Percentiles rank a stretch among this genome's conserved stretches.
phyloP scores from a whole-genome alignment of 2,329 filamentous ascomycete species.

The Pseudohalonectria lignicola region DNA sequence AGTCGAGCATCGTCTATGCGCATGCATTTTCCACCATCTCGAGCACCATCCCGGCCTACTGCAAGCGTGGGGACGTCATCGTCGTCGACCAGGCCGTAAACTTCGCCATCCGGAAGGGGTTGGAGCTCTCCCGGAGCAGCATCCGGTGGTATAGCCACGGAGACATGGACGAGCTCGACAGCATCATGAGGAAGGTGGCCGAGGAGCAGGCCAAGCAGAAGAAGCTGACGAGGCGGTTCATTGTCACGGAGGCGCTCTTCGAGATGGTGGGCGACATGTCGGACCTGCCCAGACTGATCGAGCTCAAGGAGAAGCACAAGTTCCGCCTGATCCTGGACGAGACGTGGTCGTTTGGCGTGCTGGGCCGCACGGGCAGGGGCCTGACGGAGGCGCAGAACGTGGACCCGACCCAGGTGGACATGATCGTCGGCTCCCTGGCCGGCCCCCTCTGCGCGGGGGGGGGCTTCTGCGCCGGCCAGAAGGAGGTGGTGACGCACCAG shows the following conservation, averaged over 20 bases:
- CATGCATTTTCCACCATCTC: slow-evolving; percentile 94
- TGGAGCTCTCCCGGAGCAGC: slow-evolving; percentile 84
- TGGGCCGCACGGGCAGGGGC: slow-evolving; percentile 83
- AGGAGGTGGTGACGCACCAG: slow-evolving; percentile 91
- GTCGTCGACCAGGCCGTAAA: slow-evolving; percentile 91
- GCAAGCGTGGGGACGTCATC: slow-evolving; percentile 93
- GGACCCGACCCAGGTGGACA: slow-evolving; percentile 84
- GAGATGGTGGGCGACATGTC: slow-evolving; percentile 81
- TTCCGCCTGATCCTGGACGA: slow-evolving; percentile 97
- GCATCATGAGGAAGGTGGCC: slow-evolving; percentile 71
- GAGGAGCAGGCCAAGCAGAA: slow-evolving; percentile 79
- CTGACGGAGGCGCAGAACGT: slow-evolving; percentile 96
- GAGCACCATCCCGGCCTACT: slow-evolving; percentile 94
- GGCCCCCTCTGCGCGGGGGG: slow-evolving; percentile 86
- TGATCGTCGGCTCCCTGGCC: slow-evolving; percentile 89
- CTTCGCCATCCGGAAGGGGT: slow-evolving; percentile 85
- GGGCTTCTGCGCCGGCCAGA: slow-evolving; percentile 87
- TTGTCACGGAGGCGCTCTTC: slow-evolving; percentile 91
- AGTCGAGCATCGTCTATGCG: slow-evolving; percentile 87
- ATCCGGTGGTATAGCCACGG: slow-evolving; percentile 94
- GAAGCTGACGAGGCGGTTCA: slow-evolving; percentile 83
- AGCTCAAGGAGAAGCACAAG: slow-evolving; percentile 92
- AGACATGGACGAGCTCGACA: slow-evolving; percentile 87
- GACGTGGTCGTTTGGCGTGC: slow-evolving; percentile 92
- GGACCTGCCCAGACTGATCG: slow-evolving; percentile 77